Conservation (phyloP, 371 early-diverging fungal species). For the Capillidium heterosporum region DNA sequence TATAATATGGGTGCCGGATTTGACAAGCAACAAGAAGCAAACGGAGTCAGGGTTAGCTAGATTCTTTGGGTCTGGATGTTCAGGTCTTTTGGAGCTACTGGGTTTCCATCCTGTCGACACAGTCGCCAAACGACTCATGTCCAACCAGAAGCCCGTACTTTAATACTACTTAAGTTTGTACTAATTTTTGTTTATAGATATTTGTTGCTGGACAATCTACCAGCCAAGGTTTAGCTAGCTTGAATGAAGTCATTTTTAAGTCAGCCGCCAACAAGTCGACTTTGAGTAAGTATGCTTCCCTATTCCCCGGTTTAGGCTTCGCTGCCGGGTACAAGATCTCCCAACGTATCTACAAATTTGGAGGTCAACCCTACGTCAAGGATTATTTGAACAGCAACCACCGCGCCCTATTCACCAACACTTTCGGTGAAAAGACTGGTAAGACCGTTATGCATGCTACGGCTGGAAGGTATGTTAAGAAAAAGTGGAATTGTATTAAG, state of each 20-base stretch:
- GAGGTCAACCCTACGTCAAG: conserved; percentile 91
- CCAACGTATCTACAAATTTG: conserved; percentile 94
- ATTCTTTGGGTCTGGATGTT: conserved; percentile 76
- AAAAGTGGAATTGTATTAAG: not conserved
- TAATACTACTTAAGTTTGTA: not conserved
- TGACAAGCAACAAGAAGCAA: not conserved
- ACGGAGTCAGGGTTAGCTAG: conserved; percentile 62
- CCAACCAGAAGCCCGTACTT: conserved; percentile 60
- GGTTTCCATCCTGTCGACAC: conserved; percentile 97
- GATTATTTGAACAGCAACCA: conserved; percentile 76
- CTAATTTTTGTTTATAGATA: conserved; percentile 18
- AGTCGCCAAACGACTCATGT: conserved; percentile 95
- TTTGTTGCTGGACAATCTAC: conserved; percentile 35
- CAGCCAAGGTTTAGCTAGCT: conserved; percentile 30
- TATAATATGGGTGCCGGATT: not conserved
- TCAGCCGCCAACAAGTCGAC: conserved; percentile 52
- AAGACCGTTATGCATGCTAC: conserved; percentile 95
- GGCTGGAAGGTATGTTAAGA: conserved; percentile 52
- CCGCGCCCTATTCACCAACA: conserved; percentile 41
- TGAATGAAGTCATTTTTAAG: conserved; percentile 69
- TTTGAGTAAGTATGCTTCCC: conserved; percentile 66
- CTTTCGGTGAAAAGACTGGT: conserved; percentile 84
- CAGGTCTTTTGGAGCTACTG: conserved; percentile 84
- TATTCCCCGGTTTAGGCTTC: conserved; percentile 94
- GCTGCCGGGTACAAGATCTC: conserved; percentile 92